Base-by-base conservation (phyloP, 2,329 filamentous ascomycete genomes). In the Apiospora marii region DNA sequence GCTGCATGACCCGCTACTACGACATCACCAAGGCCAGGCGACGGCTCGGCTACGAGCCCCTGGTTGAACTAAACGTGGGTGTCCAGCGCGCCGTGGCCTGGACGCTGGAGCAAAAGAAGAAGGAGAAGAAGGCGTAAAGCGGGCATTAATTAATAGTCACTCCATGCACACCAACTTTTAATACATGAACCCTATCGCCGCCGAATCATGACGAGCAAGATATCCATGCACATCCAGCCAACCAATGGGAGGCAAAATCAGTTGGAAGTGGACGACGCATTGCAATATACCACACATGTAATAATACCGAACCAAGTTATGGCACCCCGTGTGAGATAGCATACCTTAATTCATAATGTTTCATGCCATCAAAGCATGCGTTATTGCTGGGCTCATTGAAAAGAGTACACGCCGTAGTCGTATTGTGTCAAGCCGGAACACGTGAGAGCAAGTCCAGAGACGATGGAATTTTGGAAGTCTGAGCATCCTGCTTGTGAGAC, bases 1-100 rank as follows among this genome's bases (percentile, higher is more conserved):
- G 90, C 79, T 91, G 89, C 80, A 93, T 94, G 91, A 93, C 91
- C 72, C 87, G 93, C 72, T 95, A 94, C 83, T 94, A 93, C 83
- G 91, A 91, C 83, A 94, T 94, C 80, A 85, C 85, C 73, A 95
- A 95, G 87, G 93, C 93, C 72, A 93, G 90, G 86, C 85, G 81
- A 77, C 85, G 92, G 76, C 83, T 95, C 71, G 91, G 91, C 3
- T 95, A 95, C 82, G 81, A 83, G 80, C 93, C 93, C 3, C 82
- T 94, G 71, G 90, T 93, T 70, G 84, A 85, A 58, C 83, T 95
- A 72, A 87, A 91, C 74, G 92, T 94, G 76, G 93, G 92, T 14
- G 83, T 91, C 69, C 82, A 83, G 75, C 84, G 85, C 71, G 85
- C 87, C 13, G 88, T 91, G 24, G 79, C 81, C 71, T 90, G 88